Evolutionary conservation across 257 asterid genomes (phyloP).

Genomic region (Forsythia viridissima): DNA sequence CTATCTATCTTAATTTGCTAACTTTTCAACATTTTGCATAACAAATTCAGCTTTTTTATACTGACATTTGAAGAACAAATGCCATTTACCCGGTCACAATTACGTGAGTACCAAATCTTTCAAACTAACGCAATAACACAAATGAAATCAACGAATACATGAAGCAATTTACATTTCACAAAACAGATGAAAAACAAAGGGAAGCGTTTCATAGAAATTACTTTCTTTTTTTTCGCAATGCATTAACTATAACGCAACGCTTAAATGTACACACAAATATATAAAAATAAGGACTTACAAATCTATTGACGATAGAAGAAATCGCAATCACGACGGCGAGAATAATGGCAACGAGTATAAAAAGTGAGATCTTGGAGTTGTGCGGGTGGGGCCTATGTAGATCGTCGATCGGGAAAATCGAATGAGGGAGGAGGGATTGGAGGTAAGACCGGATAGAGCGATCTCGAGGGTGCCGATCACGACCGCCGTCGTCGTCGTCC

Average conservation of each 20-base stretch:
- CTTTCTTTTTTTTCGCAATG: background rate
- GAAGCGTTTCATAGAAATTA: background rate
- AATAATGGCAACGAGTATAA: conserved; percentile 43
- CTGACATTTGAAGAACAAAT: background rate
- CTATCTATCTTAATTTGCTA: background rate
- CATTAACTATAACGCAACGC: background rate
- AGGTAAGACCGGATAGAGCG: conserved; percentile 63
- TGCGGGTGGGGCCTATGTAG: conserved; percentile 50
- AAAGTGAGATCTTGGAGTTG: conserved; percentile 63
- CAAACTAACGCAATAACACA: background rate
- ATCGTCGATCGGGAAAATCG: conserved; percentile 58
- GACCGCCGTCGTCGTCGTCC: conserved; percentile 56
- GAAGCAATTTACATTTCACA: background rate
- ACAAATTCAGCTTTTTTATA: background rate
- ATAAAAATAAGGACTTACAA: conserved; percentile 48
- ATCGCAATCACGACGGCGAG: conserved; percentile 51
- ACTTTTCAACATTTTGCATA: background rate
- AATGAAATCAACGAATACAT: background rate
- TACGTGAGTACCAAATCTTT: background rate
- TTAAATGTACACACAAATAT: background rate
- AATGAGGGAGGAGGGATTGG: conserved; percentile 52
- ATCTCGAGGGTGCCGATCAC: conserved; percentile 76
- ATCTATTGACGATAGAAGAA: conserved; percentile 58
- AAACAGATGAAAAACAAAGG: background rate
- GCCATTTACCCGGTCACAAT: background rate